Base-by-base conservation (phyloP, 352 stramenopile species). In the Pythium sukuiense region DNA sequence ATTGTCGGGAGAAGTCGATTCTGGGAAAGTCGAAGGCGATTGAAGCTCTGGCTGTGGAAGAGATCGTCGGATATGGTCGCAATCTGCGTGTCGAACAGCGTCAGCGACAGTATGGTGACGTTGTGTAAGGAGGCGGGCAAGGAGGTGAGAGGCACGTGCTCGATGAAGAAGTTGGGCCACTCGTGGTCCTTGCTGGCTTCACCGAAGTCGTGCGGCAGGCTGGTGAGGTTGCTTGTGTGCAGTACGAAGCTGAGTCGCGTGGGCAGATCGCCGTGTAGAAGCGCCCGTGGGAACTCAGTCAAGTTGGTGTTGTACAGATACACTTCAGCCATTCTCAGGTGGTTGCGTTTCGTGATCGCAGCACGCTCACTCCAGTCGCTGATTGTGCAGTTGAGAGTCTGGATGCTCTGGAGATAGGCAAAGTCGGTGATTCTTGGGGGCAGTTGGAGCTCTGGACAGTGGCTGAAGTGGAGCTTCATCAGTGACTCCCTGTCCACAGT, bases 371-470 rank as follows among this genome's bases (percentile, higher is more conserved):
- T 14, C 62, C 62, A 69, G 6, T 58, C 30, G 35, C n/a, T 27
- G 18, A 69, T 53, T 6, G 16, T 63, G 33, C 54, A 63, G 18
- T 69, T 69, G 62, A 59, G 46, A 1, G 33, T 58, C 46, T 69
- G 50, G 26, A 69, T 32, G 20, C n/a, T 30, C 0, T 39, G 6
- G 1, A 73, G n/a, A 7, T 55, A 3, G 8, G 50, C 4, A 26
- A 70, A 73, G n/a, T 70, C 56, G 13, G 30, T 37, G 6, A 73
- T 30, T n/a, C 45, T 35, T 5, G 39, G 13, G 2, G 62, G 67
- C 6, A 73, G 45, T 1, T 45, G 2, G 0, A 73, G 46, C 13
- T 32, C 55, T 2, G 67, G 55, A n/a, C 61, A 73, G 57, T 73
- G 67, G 3, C 45, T 67, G 30, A 62, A 39, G 18, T 46, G 52